Conservation (phyloP, 2,329 filamentous ascomycete genomes). For the Colletotrichum tropicicola region DNA sequence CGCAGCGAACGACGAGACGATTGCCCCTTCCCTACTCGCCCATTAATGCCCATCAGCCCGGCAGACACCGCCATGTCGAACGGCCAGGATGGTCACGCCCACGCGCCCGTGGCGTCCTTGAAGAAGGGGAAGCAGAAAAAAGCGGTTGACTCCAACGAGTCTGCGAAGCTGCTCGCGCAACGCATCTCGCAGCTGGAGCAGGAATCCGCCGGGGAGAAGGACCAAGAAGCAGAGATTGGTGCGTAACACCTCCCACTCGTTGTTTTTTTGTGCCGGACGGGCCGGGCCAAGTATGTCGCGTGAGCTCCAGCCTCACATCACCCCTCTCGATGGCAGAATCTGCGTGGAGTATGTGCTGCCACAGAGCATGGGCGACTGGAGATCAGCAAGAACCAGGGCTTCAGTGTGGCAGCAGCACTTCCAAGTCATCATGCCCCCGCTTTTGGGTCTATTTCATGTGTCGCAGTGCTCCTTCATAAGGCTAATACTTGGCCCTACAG, state of each 20-base stretch:
- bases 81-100: conserved; percentile 49
- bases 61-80: conserved; percentile 52
- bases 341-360: neutral
- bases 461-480: neutral
- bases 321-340: neutral
- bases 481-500: conserved; percentile 58
- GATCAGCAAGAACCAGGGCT: neutral
- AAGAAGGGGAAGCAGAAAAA: conserved; percentile 92
- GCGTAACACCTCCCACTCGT: conserved; percentile 35
- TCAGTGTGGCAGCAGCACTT: neutral
- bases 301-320: conserved; percentile 15
- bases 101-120: conserved; percentile 53
- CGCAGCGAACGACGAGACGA: conserved; percentile 4
- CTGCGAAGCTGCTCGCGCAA: conserved; percentile 88
- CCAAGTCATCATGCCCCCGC: neutral
- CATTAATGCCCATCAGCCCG: conserved; percentile 49
- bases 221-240: conserved; percentile 97
- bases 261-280: conserved; percentile 11
- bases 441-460: conserved; percentile 14
- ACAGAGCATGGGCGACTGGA: neutral
- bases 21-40: conserved; percentile 2
- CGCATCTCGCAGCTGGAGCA: conserved; percentile 96
- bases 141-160: conserved; percentile 83
- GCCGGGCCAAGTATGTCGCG: conserved; percentile 26
- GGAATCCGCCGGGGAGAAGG: conserved; percentile 92